Percentiles rank a stretch among this genome's conserved stretches.
Evolutionary conservation across 495 filamentous ascomycete species (phyloP).

Genomic region (Acidiella bohemica): DNA sequence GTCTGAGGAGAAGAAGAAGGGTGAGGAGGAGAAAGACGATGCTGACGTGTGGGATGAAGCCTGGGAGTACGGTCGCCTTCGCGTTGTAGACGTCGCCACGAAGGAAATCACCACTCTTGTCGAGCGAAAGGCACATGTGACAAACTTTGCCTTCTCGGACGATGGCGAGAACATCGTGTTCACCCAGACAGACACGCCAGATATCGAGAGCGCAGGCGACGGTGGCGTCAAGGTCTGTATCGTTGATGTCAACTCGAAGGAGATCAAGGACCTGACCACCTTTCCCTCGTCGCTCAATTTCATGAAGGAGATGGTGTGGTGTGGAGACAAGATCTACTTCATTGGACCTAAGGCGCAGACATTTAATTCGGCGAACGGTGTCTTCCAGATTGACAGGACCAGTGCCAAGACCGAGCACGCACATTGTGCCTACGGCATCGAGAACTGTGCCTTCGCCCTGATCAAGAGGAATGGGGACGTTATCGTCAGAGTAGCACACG

Average conservation of each 20-base stretch:
- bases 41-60: conserved; percentile 43
- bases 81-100: conserved; percentile 10
- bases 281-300: too few species aligned
- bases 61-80: conserved; percentile 11
- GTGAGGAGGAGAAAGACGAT: conserved; percentile 29
- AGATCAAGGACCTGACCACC: background rate
- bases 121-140: conserved; percentile 3
- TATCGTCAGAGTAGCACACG: background rate
- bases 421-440: conserved; percentile 1
- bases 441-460: background rate
- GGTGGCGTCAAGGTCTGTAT: conserved; percentile 2
- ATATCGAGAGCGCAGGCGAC: background rate
- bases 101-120: conserved; percentile 7
- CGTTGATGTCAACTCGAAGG: background rate
- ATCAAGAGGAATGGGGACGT: conserved; percentile 6
- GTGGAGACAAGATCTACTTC: conserved; percentile 3
- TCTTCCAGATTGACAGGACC: background rate
- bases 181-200: background rate
- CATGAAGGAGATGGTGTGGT: too few species aligned
- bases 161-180: conserved; percentile 7
- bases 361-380: background rate
- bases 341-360: conserved; percentile 2
- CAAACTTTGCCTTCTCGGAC: conserved; percentile 9
- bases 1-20: conserved; percentile 7
- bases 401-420: background rate